A percentile compares a stretch with the other conserved stretches of the same genome.
These are phyloP conservation scores for Lolium multiflorum DNA, from an alignment of 176 grass and related monocot genomes.

Conservation along the genomic window DNA sequence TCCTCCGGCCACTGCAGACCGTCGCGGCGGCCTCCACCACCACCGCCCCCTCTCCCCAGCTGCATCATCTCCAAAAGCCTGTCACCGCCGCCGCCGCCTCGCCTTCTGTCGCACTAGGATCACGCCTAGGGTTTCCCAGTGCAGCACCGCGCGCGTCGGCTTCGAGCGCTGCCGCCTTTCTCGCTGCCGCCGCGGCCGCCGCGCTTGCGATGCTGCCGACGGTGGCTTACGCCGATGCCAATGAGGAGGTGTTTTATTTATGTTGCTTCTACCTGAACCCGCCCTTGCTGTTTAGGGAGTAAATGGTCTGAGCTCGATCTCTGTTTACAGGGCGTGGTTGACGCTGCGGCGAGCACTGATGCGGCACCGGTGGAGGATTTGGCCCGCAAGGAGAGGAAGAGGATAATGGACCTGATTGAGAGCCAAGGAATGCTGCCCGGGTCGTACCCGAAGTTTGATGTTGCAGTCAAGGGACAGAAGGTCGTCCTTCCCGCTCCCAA, in stretches of 20 bases:
- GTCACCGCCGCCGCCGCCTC: conserved; percentile 38
- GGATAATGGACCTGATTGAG: conserved; percentile 62
- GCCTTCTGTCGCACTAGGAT: conserved; percentile 13
- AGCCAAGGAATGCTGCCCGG: conserved; percentile 60
- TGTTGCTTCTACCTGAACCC: background rate
- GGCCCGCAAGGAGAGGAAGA: conserved; percentile 64
- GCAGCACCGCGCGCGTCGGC: background rate
- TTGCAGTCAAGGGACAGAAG: conserved; percentile 69
- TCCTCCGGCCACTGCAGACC: conserved; percentile 37
- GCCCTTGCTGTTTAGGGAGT: background rate
- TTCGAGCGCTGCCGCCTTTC: conserved; percentile 35
- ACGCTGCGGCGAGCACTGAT: conserved; percentile 22
- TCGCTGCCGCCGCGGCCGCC: conserved; percentile 34
- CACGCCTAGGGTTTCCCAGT: conserved; percentile 26
- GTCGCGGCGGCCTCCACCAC: conserved; percentile 13
- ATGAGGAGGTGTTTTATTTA: conserved; percentile 26
- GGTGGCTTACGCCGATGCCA: conserved; percentile 61
- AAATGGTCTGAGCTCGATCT: conserved; percentile 14
- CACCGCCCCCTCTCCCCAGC: background rate
- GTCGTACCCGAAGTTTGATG: conserved; percentile 72
- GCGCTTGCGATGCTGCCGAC: conserved; percentile 47
- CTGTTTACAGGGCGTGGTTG: conserved; percentile 39
- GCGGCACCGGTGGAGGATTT: conserved; percentile 46
- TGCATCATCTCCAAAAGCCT: conserved; percentile 35
- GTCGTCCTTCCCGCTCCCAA: conserved; percentile 11